Base-by-base conservation (phyloP, 2,329 filamentous ascomycete species). In the Cordyceps pruinosa region DNA sequence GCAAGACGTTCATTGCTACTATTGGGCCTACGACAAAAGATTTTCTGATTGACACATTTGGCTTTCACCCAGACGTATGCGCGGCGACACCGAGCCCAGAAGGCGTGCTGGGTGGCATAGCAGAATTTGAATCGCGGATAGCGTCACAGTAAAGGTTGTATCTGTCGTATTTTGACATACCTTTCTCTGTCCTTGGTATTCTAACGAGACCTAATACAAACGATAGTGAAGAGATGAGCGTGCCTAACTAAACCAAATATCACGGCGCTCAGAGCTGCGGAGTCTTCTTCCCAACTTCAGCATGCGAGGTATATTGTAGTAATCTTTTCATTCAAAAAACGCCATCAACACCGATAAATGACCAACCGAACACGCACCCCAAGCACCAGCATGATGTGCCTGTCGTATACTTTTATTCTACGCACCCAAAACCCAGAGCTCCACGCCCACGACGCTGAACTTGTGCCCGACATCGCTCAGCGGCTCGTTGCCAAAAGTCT, bases 401-500 rank as follows among this genome's bases (percentile, higher is more conserved):
- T n/a, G n/a, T n/a, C n/a, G n/a, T n/a, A n/a, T n/a, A n/a, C 32
- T 26, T 19, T 35, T 15, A 19, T 5, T 32, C 65, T 61, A 74
- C 26, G 70, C 73, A 6, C 94, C 93, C 64, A 97, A 81, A 68
- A 89, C 91, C 94, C 94, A 99, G 12, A 97, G 73, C 74, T 99
- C 94, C 1, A 97, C 89, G 1, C 91, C 93, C 32, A 97, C 69
- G 13, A 99, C 83, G 59, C 90, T 89, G 68, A 97, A 99, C 70
- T 96, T 96, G 60, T 86, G 85, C 1, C 93, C 94, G 66, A 95
- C 90, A 56, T 97, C 93, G 66, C 93, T 97, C 52, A 99, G 75
- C 10, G 89, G 87, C 75, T 97, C 92, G 64, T 99, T 99, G 1
- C 91, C 90, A 74, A 97, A 99, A 0, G 94, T 99, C 60, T 89